phyloP scores from a whole-genome alignment of 371 early-diverging fungal genomes.

The Haplosporangium sp. region DNA sequence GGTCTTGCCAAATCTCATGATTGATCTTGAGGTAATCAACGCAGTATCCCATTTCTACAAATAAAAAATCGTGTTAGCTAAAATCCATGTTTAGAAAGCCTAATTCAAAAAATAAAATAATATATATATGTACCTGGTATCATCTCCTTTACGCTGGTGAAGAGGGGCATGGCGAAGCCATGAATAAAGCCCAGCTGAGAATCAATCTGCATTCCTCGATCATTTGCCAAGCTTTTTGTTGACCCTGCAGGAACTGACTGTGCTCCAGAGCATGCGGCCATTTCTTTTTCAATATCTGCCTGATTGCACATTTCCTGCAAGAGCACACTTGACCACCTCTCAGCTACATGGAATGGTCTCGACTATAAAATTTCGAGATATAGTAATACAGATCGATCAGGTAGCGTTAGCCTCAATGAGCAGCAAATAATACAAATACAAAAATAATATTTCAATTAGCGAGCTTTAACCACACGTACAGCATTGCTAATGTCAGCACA shows the following conservation, averaged over 20 bases:
- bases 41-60: conserved; percentile 52
- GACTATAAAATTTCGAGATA: conserved; percentile 45
- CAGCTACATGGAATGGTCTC: conserved; percentile 65
- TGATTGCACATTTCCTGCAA: conserved; percentile 74
- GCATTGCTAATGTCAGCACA: conserved; percentile 88
- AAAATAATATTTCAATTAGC: background rate
- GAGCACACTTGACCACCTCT: conserved; percentile 67
- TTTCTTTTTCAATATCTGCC: conserved; percentile 71
- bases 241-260: conserved; percentile 67
- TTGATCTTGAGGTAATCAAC: conserved; percentile 49
- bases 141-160: conserved; percentile 66
- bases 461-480: conserved; percentile 54
- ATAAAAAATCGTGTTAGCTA: background rate
- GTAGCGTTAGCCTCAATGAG: background rate
- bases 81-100: background rate
- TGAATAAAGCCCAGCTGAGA: conserved; percentile 80
- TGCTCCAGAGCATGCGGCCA: conserved; percentile 62
- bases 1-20: conserved; percentile 49
- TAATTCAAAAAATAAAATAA: too few species aligned
- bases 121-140: conserved; percentile 55
- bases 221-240: conserved; percentile 50
- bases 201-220: conserved; percentile 63
- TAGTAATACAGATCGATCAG: too few species aligned
- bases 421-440: background rate
- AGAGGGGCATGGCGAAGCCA: conserved; percentile 75